These are phyloP conservation scores for Phytophthora megakarya DNA, from an alignment of 352 stramenopile genomes.

Conservation along the genomic window DNA sequence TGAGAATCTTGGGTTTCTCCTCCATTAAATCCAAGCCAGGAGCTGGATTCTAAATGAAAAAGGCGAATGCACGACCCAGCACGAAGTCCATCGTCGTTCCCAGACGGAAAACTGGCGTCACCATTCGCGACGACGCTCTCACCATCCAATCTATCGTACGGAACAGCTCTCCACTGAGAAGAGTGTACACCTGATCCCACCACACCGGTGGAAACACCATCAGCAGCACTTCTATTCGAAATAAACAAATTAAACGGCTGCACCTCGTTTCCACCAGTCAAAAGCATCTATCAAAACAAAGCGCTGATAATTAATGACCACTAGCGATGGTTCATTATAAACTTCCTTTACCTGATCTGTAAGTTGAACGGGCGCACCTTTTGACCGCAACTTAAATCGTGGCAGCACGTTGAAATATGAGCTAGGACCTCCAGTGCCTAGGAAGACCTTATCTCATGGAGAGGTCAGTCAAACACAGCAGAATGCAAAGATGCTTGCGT, in stretches of 20 bases:
- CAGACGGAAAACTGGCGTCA: constrained; percentile 4
- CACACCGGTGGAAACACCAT: constrained; percentile 40
- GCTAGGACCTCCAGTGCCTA: constrained; percentile 49
- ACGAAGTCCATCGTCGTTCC: constrained; percentile 38
- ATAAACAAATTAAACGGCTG: constrained; percentile 66
- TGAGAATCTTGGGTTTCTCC: background rate
- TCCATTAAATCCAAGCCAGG: constrained; percentile 54
- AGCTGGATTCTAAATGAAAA: constrained; percentile 69
- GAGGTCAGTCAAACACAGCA: constrained; percentile 9
- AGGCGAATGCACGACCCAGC: constrained; percentile 64
- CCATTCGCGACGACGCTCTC: constrained; percentile 10
- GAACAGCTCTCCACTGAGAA: constrained; percentile 60
- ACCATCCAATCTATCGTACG: constrained; percentile 51
- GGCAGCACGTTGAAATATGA: constrained; percentile 61
- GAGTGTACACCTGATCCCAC: constrained; percentile 64
- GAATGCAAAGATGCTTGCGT: constrained; percentile 4
- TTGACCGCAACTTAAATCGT: constrained; percentile 68
- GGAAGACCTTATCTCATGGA: constrained; percentile 45
- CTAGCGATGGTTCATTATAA: background rate
- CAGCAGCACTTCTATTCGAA: constrained; percentile 52
- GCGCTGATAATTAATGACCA: background rate
- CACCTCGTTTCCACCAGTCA: constrained; percentile 50
- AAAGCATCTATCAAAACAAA: constrained; percentile 43
- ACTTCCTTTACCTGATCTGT: constrained; percentile 56
- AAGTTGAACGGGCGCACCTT: constrained; percentile 64